phyloP scores from a whole-genome alignment of 139 green algal species.

The Zygnema cylindricum region DNA sequence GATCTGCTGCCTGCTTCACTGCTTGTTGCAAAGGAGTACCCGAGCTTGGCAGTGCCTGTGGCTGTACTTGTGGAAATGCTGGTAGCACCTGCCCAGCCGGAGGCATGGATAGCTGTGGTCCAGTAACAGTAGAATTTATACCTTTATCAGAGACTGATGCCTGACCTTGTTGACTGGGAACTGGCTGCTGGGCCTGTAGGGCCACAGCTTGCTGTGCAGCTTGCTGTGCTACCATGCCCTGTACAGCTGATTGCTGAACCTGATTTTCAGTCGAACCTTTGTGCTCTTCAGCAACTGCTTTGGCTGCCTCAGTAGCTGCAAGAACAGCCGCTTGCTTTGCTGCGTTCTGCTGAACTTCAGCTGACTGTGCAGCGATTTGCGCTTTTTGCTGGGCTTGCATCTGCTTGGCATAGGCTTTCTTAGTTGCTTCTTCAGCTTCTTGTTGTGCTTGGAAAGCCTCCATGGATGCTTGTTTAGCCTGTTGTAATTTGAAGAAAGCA shows the following conservation, averaged over 20 bases:
- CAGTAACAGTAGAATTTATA: not conserved
- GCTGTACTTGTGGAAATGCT: not conserved
- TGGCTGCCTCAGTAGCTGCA: not conserved
- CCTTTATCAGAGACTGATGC: too few relatives aligned
- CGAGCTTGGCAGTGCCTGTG: not conserved
- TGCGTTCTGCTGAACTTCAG: not conserved
- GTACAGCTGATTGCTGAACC: slow-evolving; percentile 6
- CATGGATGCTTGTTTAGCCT: slow-evolving; percentile 8
- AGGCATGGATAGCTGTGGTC: not conserved
- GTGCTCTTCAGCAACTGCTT: not conserved
- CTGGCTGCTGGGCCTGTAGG: not conserved
- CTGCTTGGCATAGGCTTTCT: slow-evolving; percentile 32
- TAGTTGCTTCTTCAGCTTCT: slow-evolving; percentile 17
- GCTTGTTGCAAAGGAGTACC: slow-evolving; percentile 1
- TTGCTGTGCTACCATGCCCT: slow-evolving; percentile 19
- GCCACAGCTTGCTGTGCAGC: slow-evolving; percentile 34
- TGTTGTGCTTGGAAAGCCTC: slow-evolving; percentile 36
- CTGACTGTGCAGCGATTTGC: slow-evolving; percentile 9
- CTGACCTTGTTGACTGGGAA: not conserved
- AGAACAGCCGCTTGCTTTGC: not conserved
- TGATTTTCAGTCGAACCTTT: not conserved
- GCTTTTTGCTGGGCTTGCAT: slow-evolving; percentile 14
- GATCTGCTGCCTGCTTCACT: not conserved
- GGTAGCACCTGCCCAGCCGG: not conserved
- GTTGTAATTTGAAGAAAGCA: not conserved